Conservation (phyloP, 768 basidiomycete species). For the Tricholoma saponaceum region DNA sequence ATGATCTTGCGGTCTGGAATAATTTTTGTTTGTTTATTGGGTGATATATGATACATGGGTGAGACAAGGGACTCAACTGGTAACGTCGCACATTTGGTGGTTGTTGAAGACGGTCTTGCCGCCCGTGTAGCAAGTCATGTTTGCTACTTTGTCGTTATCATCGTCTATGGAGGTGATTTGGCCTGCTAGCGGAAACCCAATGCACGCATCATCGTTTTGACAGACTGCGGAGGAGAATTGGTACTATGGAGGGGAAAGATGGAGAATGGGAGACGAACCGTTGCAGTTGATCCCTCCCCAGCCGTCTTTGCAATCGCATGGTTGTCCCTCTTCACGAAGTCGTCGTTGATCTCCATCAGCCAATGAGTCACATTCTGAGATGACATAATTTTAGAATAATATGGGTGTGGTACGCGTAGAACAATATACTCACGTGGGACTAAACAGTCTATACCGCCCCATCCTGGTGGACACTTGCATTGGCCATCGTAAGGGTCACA, state of each 20-base stretch:
- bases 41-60: not conserved
- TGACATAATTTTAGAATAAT: slow-evolving; percentile 2
- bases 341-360: slow-evolving; percentile 85
- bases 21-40: not conserved
- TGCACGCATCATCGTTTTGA: slow-evolving; percentile 74
- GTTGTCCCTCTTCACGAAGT: slow-evolving; percentile 68
- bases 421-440: slow-evolving; percentile 66
- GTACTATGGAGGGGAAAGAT: not conserved
- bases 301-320: slow-evolving; percentile 89
- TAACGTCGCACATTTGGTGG: slow-evolving; percentile 98
- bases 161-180: slow-evolving; percentile 33
- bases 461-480: slow-evolving; percentile 96
- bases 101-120: slow-evolving; percentile 93
- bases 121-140: slow-evolving; percentile 93
- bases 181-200: slow-evolving; percentile 66
- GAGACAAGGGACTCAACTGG: slow-evolving; percentile 58
- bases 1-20: slow-evolving; percentile 85
- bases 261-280: slow-evolving; percentile 41
- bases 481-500: slow-evolving; percentile 94
- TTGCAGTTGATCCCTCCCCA: slow-evolving; percentile 99
- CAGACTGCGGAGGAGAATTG: slow-evolving; percentile 59
- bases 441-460: slow-evolving; percentile 94
- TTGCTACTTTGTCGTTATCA: slow-evolving; percentile 34
- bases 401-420: not conserved
- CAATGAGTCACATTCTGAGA: slow-evolving; percentile 87